Evolutionary conservation across 306 rosid genomes (phyloP), one percentile per base, ranked within the genome.

Genomic region (Vicia villosa): DNA sequence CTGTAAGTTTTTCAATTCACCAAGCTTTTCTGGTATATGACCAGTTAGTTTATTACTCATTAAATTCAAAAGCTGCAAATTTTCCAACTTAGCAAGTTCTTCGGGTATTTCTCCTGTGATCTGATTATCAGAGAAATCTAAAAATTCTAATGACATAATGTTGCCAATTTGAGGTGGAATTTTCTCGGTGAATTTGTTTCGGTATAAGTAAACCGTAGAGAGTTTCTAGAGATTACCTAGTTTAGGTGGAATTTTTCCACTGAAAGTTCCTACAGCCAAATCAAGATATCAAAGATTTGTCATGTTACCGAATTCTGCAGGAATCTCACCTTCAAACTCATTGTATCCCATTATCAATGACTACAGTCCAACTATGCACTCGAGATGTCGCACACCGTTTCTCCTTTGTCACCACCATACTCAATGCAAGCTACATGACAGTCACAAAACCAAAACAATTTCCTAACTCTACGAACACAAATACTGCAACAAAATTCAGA

Each of bases 121-220:
- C 72, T 83, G 77, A 69, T 95, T 95, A 37, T 95, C 97, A 26
- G 97, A 95, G 54, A 95, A 84, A 78, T 95, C 97, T 70, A 95
- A 51, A 74, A 78, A 86, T 60, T 10, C 91, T 19, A 95, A 81
- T 10, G 92, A 86, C 13, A 81, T 60, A 21, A 91, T 84, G 80
- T 76, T 88, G 9, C 88, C 90, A 14, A 95, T 69, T 71, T 88
- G 87, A 17, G 79, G 82, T 19, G 96, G 99, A 66, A 95, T 86
- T 52, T 74, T 82, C 20, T 92, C 97, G 1, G 86, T 38, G 58
- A 95, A 84, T 26, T 81, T 86, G 85, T 95, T 95, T n/a, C 72
- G 80, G 77, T 88, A 89, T 74, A 95, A 85, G 81, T 79, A 91
- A 70, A 91, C 47, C 32, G 94, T 88, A 10, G 85, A 68, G 30